These are phyloP conservation scores for Trametopsis cervina DNA, from an alignment of 768 basidiomycete genomes.

Conservation along the genomic window DNA sequence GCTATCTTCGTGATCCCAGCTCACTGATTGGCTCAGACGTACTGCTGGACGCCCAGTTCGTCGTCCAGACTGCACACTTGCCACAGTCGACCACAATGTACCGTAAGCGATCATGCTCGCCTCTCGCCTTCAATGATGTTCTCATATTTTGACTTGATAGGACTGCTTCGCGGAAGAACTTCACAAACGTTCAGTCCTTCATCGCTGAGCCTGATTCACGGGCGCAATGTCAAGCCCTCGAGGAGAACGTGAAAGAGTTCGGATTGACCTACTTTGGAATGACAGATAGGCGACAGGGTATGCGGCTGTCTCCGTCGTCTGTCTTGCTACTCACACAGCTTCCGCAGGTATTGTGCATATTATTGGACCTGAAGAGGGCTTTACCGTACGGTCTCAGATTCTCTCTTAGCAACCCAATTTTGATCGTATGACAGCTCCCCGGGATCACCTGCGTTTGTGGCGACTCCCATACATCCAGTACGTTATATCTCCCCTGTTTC, in stretches of 20 bases:
- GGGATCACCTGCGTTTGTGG: slow-evolving; percentile 51
- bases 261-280: slow-evolving; percentile 63
- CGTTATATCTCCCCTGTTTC: slow-evolving; percentile 14
- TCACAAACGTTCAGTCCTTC: slow-evolving; percentile 40
- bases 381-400: slow-evolving; percentile 34
- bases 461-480: slow-evolving; percentile 60
- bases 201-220: slow-evolving; percentile 53
- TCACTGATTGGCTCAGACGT: slow-evolving; percentile 23
- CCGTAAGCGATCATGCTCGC: slow-evolving; percentile 31
- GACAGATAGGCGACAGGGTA: slow-evolving; percentile 57
- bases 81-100: slow-evolving; percentile 55
- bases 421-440: slow-evolving; percentile 26
- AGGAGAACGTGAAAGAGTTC: slow-evolving; percentile 61
- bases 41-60: slow-evolving; percentile 50
- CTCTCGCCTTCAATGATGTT: background rate
- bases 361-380: slow-evolving; percentile 62
- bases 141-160: slow-evolving; percentile 19
- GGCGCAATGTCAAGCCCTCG: slow-evolving; percentile 49
- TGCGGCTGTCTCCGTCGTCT: slow-evolving; percentile 5
- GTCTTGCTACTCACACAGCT: slow-evolving; percentile 1
- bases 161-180: slow-evolving; percentile 44
- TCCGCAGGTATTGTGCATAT: slow-evolving; percentile 45
- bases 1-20: background rate
- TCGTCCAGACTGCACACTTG: slow-evolving; percentile 57
- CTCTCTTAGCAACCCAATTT: background rate